Conservation (phyloP, 176 grass and related monocot genomes). For the Aegilops speltoides region DNA sequence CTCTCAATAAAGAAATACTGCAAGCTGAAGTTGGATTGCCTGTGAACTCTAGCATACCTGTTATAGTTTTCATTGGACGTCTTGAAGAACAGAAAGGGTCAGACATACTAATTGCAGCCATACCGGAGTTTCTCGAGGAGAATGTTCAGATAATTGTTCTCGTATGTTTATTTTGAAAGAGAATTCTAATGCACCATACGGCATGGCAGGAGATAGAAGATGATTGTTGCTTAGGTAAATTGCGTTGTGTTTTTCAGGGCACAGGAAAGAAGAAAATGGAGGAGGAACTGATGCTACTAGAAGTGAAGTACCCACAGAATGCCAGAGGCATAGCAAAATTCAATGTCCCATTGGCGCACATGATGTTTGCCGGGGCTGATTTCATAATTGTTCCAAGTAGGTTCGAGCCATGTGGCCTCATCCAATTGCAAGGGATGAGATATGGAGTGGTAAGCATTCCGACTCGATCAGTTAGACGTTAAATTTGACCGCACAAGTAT, state of each 20-base stretch:
- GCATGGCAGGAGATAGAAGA: not conserved
- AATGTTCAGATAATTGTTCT: constrained; percentile 93
- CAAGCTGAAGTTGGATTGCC: constrained; percentile 92
- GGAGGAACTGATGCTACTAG: constrained; percentile 44
- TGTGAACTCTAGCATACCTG: constrained; percentile 55
- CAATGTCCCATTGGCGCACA: constrained; percentile 60
- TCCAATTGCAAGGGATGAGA: constrained; percentile 77
- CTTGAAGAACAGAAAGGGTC: constrained; percentile 97
- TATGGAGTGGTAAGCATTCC: constrained; percentile 52
- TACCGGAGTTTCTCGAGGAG: constrained; percentile 73
- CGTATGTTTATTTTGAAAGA: constrained; percentile 33
- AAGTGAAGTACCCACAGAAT: constrained; percentile 56
- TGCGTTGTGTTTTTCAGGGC: constrained; percentile 47
- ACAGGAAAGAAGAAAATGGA: constrained; percentile 96
- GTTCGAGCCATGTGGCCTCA: constrained; percentile 74
- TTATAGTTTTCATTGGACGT: constrained; percentile 79
- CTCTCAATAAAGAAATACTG: constrained; percentile 84
- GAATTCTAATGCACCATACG: not conserved
- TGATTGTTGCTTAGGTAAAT: not conserved
- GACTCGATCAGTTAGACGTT: not conserved
- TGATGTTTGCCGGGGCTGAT: constrained; percentile 70
- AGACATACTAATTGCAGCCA: constrained; percentile 86
- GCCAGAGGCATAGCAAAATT: constrained; percentile 63
- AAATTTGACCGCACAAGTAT: not conserved
- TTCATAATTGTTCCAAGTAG: constrained; percentile 64